Evolutionary conservation across 306 rosid species (phyloP), one percentile per base, ranked within the genome.

Genomic region (Castanopsis chinensis): DNA sequence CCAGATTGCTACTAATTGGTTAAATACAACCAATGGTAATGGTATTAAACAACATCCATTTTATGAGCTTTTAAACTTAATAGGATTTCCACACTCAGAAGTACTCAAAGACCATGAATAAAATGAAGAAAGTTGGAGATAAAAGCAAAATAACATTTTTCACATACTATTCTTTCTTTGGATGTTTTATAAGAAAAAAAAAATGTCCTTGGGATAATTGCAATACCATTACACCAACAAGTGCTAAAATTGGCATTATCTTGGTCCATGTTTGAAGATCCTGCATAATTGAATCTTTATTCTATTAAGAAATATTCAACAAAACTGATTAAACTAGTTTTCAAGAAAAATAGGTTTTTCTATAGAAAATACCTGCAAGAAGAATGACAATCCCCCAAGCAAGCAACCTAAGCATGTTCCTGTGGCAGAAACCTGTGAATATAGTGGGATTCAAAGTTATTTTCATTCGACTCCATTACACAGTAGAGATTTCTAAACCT

Each of bases 371-470:
- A 92, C 97, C 97, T 92, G 89, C 72, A 89, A 67, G 73, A 85
- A 54, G 84, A 89, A 92, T 61, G 96, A 88, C 37, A 89, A 49
- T 28, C 88, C 93, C 14, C 77, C 86, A 10, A 89, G 86, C 33
- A 88, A 85, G 86, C 93, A 87, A 75, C 92, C 92, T 76, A 90
- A 33, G 88, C 93, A 89, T 80, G 96, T 90, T 79, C 97, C 97
- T 28, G 77, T 88, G 4, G 93, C 88, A 77, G 97, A 89, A 54
- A 89, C 82, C 92, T 89, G 81, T 1, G 12, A 51, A 21, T 11
- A 76, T 64, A 65, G n/a, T 37, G 68, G 56, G 57, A 21, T 32
- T 81, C 43, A 79, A 59, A 76, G 59, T 56, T 13, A 33, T 27
- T 79, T 71, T 73, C 63, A 49, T 33, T 57, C 53, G 60, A 58